Conservation (phyloP, 2,329 filamentous ascomycete genomes). For the Podosphaera leucotricha region DNA sequence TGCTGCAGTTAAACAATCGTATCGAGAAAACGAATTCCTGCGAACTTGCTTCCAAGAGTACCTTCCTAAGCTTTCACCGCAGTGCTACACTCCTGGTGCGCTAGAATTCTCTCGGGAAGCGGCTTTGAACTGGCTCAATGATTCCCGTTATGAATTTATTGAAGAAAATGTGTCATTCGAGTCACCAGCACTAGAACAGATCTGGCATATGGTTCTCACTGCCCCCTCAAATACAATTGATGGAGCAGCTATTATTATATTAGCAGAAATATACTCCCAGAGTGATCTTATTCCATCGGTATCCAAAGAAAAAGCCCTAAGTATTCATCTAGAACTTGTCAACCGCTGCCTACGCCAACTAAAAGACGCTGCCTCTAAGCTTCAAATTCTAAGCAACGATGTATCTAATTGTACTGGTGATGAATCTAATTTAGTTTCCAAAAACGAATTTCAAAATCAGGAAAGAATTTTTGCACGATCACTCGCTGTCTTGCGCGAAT, state of each 20-base stretch:
- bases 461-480: constrained; percentile 45
- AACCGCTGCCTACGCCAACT: constrained; percentile 50
- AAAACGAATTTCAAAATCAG: constrained; percentile 26
- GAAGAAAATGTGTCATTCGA: constrained; percentile 28
- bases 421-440: constrained; percentile 27
- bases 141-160: constrained; percentile 22
- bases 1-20: constrained; percentile 17
- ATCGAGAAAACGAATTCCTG: constrained; percentile 31
- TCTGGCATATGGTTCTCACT: constrained; percentile 66
- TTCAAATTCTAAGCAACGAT: constrained; percentile 26
- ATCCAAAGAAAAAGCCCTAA: constrained; percentile 25
- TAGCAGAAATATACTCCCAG: constrained; percentile 52
- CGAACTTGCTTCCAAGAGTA: constrained; percentile 28
- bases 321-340: constrained; percentile 45
- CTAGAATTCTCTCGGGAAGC: constrained; percentile 36
- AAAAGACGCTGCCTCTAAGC: constrained; percentile 32
- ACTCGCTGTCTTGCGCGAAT: constrained; percentile 40
- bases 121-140: constrained; percentile 25
- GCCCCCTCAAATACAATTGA: constrained; percentile 43
- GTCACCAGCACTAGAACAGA: constrained; percentile 36
- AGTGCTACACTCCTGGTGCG: constrained; percentile 34
- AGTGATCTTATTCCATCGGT: constrained; percentile 26
- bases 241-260: constrained; percentile 38
- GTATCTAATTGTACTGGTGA: constrained; percentile 24
- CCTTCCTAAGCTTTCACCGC: constrained; percentile 30